Base-by-base conservation (phyloP, 768 basidiomycete species). In the Candolleomyces aberdarensis region DNA sequence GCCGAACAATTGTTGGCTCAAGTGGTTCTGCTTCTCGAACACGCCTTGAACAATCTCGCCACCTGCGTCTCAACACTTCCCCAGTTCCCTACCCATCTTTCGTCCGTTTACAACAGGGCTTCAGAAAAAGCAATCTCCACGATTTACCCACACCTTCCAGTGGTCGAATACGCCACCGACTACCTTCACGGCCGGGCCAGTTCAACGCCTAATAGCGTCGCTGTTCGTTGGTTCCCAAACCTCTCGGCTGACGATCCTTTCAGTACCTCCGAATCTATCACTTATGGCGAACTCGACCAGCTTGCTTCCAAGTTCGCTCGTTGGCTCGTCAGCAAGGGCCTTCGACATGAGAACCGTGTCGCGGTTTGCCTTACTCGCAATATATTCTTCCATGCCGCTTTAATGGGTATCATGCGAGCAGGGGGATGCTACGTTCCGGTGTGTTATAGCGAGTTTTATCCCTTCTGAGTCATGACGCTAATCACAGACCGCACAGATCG, bases 401-500 rank as follows among this genome's bases (percentile, higher is more conserved):
- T 81, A 61, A 72, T 80, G 57, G 82, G 76, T 7, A 73, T 81
- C 32, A 70, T 81, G 63, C 78, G 76, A 40, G 77, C 81, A 22
- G 82, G 82, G 46, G 81, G 75, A 44, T 81, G 82, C 55, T 83
- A 83, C 66, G 82, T 83, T 53, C 80, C 82, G 11, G 82, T 82
- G 62, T 47, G 76, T 67, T 20, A 20, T 50, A 50, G 20, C 11
- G 22, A 22, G 19, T 49, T n/a, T 19, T 17, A 60, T 52, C 36
- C 19, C 22, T 19, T 22, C 19, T 22, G 48, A 14, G 26, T 22
- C 13, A 31, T 26, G 20, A 15, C n/a, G 3, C 31, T 43, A 51
- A 9, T 54, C 41, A n/a, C 47, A 32, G 19, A 52, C 50, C 44
- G 59, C 39, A 26, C 43, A 83, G 81, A 82, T 83, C 56, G 81